Evolutionary conservation across 169 alveolate species (phyloP), one percentile per base, ranked within the genome.

Genomic region (Plasmodium reichenowi): DNA sequence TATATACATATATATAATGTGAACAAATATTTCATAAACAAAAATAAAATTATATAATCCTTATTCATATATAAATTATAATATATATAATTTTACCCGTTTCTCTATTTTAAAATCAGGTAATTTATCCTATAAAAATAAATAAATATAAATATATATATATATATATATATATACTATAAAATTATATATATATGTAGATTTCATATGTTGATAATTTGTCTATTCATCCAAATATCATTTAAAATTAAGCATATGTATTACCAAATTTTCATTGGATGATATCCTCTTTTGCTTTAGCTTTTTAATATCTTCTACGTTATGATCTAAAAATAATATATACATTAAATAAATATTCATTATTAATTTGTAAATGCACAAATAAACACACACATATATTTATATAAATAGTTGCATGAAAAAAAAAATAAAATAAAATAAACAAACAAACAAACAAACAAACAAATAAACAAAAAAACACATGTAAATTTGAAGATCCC

Each of bases 41-140:
- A 47, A 70, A 15, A 20, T 20, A 20, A 26, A 26, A 60, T 0
- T 26, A 60, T 60, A 17, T 54, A 54, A 56, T 56, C 20, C 64
- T 17, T 56, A 13, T 56, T 17, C 0, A 56, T 56, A 56, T 56
- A 13, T 56, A 56, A 17, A 56, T 52, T 56, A 56, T 56, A 1
- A 8, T 56, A 5, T 56, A 12, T 56, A 17, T 56, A 17, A 17
- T 56, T 45, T 50, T 75, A 75, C 89, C 76, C 91, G 72, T 17
- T 83, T 83, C 48, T 83, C 91, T 83, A 83, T 17, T 48, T n/a
- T 59, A 50, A 83, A 83, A 10, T 68, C 73, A 20, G 91, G 91
- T 12, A 48, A 12, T 15, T 50, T 7, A 26, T 68, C 91, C 91
- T 78, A 59, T 43, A 52, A 8, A 2, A 8, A 74, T 32, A 74